Evolutionary conservation across 2,329 filamentous ascomycete genomes (phyloP).

Genomic region (Beauveria rudraprayagi): DNA sequence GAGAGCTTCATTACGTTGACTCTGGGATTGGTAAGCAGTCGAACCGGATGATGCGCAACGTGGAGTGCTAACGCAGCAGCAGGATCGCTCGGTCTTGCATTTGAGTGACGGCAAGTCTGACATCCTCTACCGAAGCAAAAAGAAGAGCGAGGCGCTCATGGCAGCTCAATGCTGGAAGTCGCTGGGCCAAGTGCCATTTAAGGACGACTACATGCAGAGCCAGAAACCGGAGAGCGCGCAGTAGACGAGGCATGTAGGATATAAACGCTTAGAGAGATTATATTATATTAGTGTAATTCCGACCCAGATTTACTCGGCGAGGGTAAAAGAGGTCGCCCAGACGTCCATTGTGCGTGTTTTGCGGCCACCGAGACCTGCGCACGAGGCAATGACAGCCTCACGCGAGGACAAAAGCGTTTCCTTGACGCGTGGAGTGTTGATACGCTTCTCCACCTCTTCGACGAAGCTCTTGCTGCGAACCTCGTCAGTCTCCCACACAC

Average conservation of each 20-base stretch:
- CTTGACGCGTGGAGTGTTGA: slow-evolving; percentile 21
- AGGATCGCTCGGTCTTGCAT: slow-evolving; percentile 38
- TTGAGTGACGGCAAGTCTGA: slow-evolving; percentile 36
- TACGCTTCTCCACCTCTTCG: slow-evolving; percentile 23
- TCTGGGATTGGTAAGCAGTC: slow-evolving; percentile 38
- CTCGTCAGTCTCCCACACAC: slow-evolving; percentile 35
- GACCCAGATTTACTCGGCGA: not conserved
- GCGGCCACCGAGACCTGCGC: slow-evolving; percentile 22
- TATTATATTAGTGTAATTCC: not conserved
- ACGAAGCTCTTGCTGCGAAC: slow-evolving; percentile 24
- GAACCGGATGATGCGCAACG: not conserved
- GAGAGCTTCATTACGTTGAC: slow-evolving; percentile 47
- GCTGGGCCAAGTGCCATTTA: slow-evolving; percentile 37
- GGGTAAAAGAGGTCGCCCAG: slow-evolving; percentile 23
- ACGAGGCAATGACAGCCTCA: slow-evolving; percentile 24
- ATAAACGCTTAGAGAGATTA: not conserved
- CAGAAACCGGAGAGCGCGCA: not conserved
- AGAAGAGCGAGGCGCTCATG: slow-evolving; percentile 38
- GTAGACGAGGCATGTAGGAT: not conserved
- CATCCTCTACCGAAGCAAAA: slow-evolving; percentile 31
- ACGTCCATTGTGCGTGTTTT: slow-evolving; percentile 34
- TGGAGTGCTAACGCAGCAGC: slow-evolving; percentile 3
- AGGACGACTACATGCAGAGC: slow-evolving; percentile 21
- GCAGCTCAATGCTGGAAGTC: slow-evolving; percentile 33
- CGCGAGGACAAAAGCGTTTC: slow-evolving; percentile 21